Percentiles rank a stretch among this genome's conserved stretches.
These are phyloP conservation scores for Cicer chorassanicum DNA, from an alignment of 306 rosid species.

Conservation along the genomic window DNA sequence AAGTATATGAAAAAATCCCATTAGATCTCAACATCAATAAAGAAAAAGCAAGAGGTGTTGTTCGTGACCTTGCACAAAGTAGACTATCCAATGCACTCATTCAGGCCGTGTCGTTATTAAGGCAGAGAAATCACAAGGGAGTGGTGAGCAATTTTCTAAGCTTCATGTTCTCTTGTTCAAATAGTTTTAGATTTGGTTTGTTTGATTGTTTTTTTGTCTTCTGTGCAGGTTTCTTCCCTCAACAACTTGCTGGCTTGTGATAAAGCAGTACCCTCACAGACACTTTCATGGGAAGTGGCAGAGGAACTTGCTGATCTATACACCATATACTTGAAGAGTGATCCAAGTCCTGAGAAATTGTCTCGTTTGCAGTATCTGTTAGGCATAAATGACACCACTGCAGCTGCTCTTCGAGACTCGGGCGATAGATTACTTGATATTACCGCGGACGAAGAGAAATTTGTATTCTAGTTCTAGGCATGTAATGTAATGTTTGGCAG, in stretches of 20 bases:
- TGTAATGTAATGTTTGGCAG: constrained; percentile 40
- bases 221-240: constrained; percentile 57
- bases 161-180: constrained; percentile 9
- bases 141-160: constrained; percentile 60
- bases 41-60: constrained; percentile 72
- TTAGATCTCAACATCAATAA: constrained; percentile 81
- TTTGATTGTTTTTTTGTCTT: constrained; percentile 28
- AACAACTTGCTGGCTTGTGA: constrained; percentile 61
- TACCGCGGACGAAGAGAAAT: constrained; percentile 78
- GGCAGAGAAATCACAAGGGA: constrained; percentile 82
- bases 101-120: constrained; percentile 85
- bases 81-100: constrained; percentile 83
- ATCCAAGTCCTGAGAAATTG: constrained; percentile 73
- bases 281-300: constrained; percentile 58
- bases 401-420: constrained; percentile 66
- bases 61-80: constrained; percentile 73
- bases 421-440: constrained; percentile 66
- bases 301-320: constrained; percentile 90
- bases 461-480: constrained; percentile 79
- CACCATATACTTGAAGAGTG: constrained; percentile 69
- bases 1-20: constrained; percentile 88
- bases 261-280: constrained; percentile 52
- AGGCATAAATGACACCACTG: constrained; percentile 81
- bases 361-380: constrained; percentile 83
- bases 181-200: not conserved